Percentiles rank a stretch among this genome's conserved stretches.
Conservation (phyloP, 495 filamentous ascomycete genomes). For the Ramalina intermedia region DNA sequence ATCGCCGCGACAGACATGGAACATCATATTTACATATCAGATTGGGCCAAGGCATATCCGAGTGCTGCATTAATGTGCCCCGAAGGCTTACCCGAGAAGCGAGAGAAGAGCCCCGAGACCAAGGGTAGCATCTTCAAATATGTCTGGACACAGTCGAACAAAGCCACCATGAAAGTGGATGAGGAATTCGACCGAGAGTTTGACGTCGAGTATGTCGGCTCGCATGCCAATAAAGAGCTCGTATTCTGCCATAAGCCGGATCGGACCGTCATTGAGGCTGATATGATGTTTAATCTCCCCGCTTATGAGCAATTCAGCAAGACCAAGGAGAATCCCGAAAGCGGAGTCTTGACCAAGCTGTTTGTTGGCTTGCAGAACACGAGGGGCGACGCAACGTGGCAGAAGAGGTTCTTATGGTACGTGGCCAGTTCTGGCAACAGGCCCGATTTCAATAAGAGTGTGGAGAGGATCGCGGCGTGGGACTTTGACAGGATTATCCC, state of each 20-base stretch:
- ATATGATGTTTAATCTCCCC: slow-evolving; percentile 84
- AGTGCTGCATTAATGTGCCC: slow-evolving; percentile 66
- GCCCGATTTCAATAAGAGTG: slow-evolving; percentile 49
- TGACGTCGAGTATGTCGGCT: slow-evolving; percentile 67
- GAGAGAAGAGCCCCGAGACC: slow-evolving; percentile 49
- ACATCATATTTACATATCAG: slow-evolving; percentile 79
- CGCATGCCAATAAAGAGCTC: slow-evolving; percentile 72
- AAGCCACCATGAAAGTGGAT: slow-evolving; percentile 38
- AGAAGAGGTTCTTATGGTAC: slow-evolving; percentile 79
- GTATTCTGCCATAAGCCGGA: slow-evolving; percentile 75
- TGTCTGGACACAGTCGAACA: slow-evolving; percentile 46
- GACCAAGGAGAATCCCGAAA: slow-evolving; percentile 33
- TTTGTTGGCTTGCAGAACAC: slow-evolving; percentile 47
- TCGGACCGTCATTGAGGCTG: slow-evolving; percentile 74
- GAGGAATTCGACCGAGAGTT: slow-evolving; percentile 79
- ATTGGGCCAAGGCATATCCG: slow-evolving; percentile 71
- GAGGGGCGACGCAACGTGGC: slow-evolving; percentile 47
- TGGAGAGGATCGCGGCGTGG: slow-evolving; percentile 58
- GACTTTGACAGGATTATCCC: slow-evolving; percentile 80
- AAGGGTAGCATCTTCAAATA: slow-evolving; percentile 53
- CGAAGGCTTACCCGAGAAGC: slow-evolving; percentile 77
- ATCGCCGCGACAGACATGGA: slow-evolving; percentile 76
- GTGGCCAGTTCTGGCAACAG: slow-evolving; percentile 47
- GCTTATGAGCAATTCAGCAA: slow-evolving; percentile 76
- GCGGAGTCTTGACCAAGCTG: slow-evolving; percentile 49